Evolutionary conservation across 179 eudicot species (phyloP), one percentile per base, ranked within the genome.

Genomic region (Camellia oleifera): DNA sequence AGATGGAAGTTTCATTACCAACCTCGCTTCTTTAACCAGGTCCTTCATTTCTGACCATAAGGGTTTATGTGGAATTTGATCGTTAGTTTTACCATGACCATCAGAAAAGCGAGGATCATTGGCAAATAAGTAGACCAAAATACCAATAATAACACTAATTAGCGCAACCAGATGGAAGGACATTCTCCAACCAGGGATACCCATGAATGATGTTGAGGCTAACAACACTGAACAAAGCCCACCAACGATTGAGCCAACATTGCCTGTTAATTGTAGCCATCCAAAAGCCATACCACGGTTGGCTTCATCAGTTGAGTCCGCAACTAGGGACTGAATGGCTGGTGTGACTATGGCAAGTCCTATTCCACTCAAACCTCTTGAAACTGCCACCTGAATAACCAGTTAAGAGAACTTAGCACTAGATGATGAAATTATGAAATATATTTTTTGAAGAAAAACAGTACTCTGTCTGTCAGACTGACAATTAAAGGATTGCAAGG

Each of bases 221-320:
- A 93, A 78, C 40, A 92, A 75, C 3, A 92, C 88, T 1, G 97
- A 79, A 13, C 81, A 76, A 42, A 90, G 78, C 67, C 91, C 91
- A 20, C 98, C 96, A 15, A 89, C 76, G 63, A 93, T 84, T n/a
- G 97, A 87, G 32, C 98, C 98, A 53, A 94, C 20, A 76, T 86
- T 91, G 32, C 90, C 82, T 4, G 94, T 90, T 9, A 93, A 78
- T 70, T 88, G 92, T 64, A 95, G 83, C 94, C 94, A 92, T 65
- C 98, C 98, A 72, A 91, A 95, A 66, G 97, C 97, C 14, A 84
- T 90, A 32, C 98, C 98, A 11, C 97, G 89, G 61, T 93, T 93
- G 81, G 82, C 87, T 62, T 93, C 97, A 69, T 91, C 90, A n/a
- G 97, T 93, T 73, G 97, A 88, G 83, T 95, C 97, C 40, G 97